These are phyloP conservation scores for Tolypocladium tropicale DNA, from an alignment of 2,329 filamentous ascomycete genomes.

Conservation along the genomic window DNA sequence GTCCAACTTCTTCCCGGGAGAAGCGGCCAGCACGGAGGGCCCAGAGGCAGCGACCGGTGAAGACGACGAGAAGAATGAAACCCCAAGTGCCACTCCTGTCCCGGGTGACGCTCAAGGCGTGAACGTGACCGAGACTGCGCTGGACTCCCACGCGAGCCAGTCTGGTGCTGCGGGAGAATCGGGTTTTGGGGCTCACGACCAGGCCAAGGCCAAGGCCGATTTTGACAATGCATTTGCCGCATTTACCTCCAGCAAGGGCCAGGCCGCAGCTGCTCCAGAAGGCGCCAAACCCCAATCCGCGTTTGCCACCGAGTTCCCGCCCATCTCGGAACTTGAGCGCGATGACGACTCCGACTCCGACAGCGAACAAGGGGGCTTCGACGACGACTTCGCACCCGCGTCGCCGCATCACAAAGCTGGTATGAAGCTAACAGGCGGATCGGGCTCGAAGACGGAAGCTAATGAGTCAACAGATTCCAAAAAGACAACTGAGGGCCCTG, in stretches of 20 bases:
- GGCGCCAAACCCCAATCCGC: conserved; percentile 33
- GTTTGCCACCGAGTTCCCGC: conserved; percentile 78
- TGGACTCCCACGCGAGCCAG: conserved; percentile 8
- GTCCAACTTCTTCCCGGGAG: conserved; percentile 15
- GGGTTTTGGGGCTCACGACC: conserved; percentile 43
- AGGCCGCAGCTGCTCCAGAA: conserved; percentile 31
- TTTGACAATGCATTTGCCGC: conserved; percentile 80
- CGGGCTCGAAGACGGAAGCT: conserved; percentile 1
- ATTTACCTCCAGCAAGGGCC: conserved; percentile 48
- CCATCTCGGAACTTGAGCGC: conserved; percentile 75
- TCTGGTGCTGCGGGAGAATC: conserved; percentile 8
- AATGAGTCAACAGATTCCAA: conserved; percentile 7
- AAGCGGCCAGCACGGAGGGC: conserved; percentile 10
- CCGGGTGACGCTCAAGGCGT: conserved; percentile 13
- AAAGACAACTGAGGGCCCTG: conserved; percentile 3
- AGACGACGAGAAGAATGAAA: conserved; percentile 10
- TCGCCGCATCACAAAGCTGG: conserved; percentile 30
- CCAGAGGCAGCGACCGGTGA: conserved; percentile 6
- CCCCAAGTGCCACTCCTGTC: conserved; percentile 16
- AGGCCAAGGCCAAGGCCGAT: conserved; percentile 61
- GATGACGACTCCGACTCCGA: conserved; percentile 78
- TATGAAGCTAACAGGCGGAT: conserved; percentile 5
- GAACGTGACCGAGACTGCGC: conserved; percentile 6
- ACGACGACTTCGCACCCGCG: conserved; percentile 78
- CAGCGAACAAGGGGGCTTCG: conserved; percentile 74